Percentiles rank a stretch among this genome's conserved stretches.
Evolutionary conservation across 345 rosid species (phyloP).

Genomic region (Citrus hindsii): DNA sequence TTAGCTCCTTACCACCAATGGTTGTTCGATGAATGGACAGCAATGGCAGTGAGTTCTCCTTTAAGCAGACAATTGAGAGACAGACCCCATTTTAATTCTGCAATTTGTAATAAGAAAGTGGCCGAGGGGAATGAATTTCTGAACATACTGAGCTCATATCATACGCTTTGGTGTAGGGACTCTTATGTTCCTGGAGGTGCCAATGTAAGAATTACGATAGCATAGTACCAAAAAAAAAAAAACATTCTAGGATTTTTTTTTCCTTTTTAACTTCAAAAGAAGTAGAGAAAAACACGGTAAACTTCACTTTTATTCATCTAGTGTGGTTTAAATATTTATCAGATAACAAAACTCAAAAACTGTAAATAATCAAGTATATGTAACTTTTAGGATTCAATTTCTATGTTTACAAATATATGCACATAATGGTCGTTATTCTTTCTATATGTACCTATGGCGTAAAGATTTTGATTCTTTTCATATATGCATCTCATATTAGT

Average conservation of each 20-base stretch:
- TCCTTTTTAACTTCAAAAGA: background rate
- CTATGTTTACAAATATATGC: too few species aligned
- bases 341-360: too few species aligned
- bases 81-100: slow-evolving; percentile 16
- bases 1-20: background rate
- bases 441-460: too few species aligned
- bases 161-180: background rate
- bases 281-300: too few species aligned
- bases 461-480: too few species aligned
- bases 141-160: background rate
- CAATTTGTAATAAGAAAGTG: slow-evolving; percentile 10
- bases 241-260: background rate
- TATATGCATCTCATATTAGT: too few species aligned
- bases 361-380: too few species aligned
- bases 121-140: background rate
- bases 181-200: background rate
- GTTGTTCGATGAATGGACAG: slow-evolving; percentile 13
- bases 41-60: slow-evolving; percentile 23
- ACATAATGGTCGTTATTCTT: too few species aligned
- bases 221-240: background rate
- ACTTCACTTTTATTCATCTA: too few species aligned
- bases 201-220: slow-evolving; percentile 10
- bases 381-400: too few species aligned
- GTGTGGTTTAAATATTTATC: too few species aligned
- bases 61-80: slow-evolving; percentile 22